A percentile compares a stretch with the other conserved stretches of the same genome.
Evolutionary conservation across 306 rosid species (phyloP).

Genomic region (Gleditsia sinensis): DNA sequence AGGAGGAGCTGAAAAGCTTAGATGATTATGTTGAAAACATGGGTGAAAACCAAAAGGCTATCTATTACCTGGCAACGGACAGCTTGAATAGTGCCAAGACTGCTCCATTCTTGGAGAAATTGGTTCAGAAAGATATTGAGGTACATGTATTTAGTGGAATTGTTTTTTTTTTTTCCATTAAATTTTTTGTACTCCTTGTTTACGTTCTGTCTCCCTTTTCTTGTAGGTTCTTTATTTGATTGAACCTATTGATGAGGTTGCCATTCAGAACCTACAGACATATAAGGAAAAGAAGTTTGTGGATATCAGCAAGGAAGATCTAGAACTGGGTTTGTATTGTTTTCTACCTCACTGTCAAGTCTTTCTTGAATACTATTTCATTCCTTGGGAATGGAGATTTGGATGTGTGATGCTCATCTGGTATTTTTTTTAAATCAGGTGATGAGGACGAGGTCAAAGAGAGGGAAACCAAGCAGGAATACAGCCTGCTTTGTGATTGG

Average conservation of each 20-base stretch:
- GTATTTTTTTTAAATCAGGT: constrained; percentile 54
- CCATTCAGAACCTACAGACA: constrained; percentile 95
- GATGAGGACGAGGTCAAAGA: constrained; percentile 93
- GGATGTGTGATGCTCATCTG: background rate
- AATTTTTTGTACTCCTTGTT: background rate
- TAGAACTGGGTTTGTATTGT: constrained; percentile 77
- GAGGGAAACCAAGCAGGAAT: constrained; percentile 82
- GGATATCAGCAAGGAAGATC: constrained; percentile 98
- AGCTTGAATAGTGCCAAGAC: constrained; percentile 95
- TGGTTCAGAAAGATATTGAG: constrained; percentile 93
- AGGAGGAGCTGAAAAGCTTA: constrained; percentile 82
- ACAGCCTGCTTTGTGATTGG: constrained; percentile 94
- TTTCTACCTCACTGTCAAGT: background rate
- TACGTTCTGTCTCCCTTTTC: constrained; percentile 25
- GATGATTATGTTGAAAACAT: constrained; percentile 94
- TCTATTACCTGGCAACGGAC: constrained; percentile 94
- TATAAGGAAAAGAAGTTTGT: constrained; percentile 96
- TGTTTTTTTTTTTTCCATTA: background rate
- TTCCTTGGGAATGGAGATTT: constrained; percentile 11
- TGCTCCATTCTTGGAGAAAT: constrained; percentile 95
- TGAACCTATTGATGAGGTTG: constrained; percentile 97
- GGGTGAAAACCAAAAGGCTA: constrained; percentile 94
- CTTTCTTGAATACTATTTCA: background rate
- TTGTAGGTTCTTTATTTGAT: constrained; percentile 84
- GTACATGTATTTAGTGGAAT: constrained; percentile 40